phyloP scores from a whole-genome alignment of 208 protist species.

The Wallacemonas rigidus region DNA sequence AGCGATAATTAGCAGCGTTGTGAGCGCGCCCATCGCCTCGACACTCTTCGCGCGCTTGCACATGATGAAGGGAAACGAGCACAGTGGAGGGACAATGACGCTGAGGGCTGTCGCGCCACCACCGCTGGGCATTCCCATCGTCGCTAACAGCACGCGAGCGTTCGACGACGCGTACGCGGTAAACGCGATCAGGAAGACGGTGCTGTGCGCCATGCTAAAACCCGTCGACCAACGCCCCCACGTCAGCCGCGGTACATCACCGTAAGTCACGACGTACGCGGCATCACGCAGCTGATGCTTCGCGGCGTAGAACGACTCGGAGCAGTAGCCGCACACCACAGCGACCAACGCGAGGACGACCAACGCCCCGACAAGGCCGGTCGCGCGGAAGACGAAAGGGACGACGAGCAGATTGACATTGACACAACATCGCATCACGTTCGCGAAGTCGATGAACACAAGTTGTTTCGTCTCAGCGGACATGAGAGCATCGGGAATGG shows the following conservation, averaged over 20 bases:
- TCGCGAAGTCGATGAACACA: constrained; percentile 39
- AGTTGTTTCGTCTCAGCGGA: constrained; percentile 42
- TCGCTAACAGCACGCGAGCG: constrained; percentile 29
- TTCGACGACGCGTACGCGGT: constrained; percentile 44
- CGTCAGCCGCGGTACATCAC: constrained; percentile 44
- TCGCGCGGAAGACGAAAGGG: constrained; percentile 44
- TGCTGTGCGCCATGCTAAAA: constrained; percentile 31
- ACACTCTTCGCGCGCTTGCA: constrained; percentile 48
- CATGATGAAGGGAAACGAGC: constrained; percentile 42
- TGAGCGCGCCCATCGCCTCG: constrained; percentile 28
- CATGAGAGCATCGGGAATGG: constrained; percentile 35
- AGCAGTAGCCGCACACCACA: constrained; percentile 34
- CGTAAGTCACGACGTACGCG: constrained; percentile 43
- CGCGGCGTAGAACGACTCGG: constrained; percentile 34
- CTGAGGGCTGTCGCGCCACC: constrained; percentile 27
- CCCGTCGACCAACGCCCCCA: constrained; percentile 33
- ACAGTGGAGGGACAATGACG: constrained; percentile 41
- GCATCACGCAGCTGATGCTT: constrained; percentile 44
- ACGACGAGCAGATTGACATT: constrained; percentile 45
- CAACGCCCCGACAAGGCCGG: constrained; percentile 34
- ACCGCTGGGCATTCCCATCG: constrained; percentile 28
- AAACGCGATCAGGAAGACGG: constrained; percentile 36
- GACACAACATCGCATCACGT: constrained; percentile 33
- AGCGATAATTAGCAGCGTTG: constrained; percentile 39
- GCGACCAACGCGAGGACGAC: constrained; percentile 28